Conservation (phyloP, 768 basidiomycete genomes). For the Tephrocybe sp. region DNA sequence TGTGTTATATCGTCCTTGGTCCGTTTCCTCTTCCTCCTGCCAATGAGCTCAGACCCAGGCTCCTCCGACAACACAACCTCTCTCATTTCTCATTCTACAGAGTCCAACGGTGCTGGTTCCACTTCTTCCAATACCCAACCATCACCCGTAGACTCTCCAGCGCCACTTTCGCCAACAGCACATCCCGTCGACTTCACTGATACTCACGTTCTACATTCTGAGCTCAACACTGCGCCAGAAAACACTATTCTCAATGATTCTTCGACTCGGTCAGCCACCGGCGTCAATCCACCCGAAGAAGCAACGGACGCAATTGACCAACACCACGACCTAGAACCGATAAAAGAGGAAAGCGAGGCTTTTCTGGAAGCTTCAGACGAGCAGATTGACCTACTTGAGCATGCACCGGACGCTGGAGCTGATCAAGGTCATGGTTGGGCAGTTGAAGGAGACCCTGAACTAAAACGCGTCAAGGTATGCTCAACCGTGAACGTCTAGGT, state of each 20-base stretch:
- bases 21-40: constrained; percentile 28
- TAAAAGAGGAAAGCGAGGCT: constrained; percentile 35
- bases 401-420: constrained; percentile 33
- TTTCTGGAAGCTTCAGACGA: constrained; percentile 32
- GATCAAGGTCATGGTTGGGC: constrained; percentile 64
- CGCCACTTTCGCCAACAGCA: constrained; percentile 12
- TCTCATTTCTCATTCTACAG: constrained; percentile 27
- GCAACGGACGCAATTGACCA: constrained; percentile 14
- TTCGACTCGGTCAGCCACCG: constrained; percentile 3
- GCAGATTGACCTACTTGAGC: constrained; percentile 47
- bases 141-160: constrained; percentile 13
- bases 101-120: constrained; percentile 27
- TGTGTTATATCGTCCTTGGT: constrained; percentile 22
- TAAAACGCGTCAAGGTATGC: constrained; percentile 81
- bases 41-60: constrained; percentile 44
- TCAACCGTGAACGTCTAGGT: neutral
- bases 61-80: constrained; percentile 24
- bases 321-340: constrained; percentile 19
- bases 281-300: constrained; percentile 19
- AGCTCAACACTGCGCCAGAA: neutral
- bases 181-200: constrained; percentile 9
- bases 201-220: constrained; percentile 2
- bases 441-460: constrained; percentile 64
- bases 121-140: constrained; percentile 18
- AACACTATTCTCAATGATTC: neutral